A percentile compares a stretch with the other conserved stretches of the same genome.
These are phyloP conservation scores for Pleurotus ostreatus DNA, from an alignment of 768 basidiomycete genomes.

Conservation along the genomic window DNA sequence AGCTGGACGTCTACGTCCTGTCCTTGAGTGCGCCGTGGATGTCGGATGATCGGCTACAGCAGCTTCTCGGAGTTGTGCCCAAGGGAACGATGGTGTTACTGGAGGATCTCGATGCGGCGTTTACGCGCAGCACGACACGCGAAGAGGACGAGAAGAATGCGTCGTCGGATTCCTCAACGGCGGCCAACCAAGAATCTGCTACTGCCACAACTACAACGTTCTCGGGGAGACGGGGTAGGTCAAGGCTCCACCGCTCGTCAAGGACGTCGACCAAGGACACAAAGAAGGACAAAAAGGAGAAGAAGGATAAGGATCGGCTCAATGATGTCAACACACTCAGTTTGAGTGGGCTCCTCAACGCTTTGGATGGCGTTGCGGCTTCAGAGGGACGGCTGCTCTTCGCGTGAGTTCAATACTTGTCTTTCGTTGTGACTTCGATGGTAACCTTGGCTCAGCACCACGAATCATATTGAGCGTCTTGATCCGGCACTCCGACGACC, in stretches of 20 bases:
- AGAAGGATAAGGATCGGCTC: constrained; percentile 52
- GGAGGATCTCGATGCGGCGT: constrained; percentile 89
- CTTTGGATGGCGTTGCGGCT: constrained; percentile 82
- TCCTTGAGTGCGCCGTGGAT: constrained; percentile 86
- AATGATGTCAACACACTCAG: constrained; percentile 80
- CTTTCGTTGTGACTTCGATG: neutral
- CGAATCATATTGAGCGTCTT: constrained; percentile 86
- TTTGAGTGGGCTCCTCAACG: constrained; percentile 78
- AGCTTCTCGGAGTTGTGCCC: constrained; percentile 84
- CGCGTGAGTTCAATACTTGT: constrained; percentile 53
- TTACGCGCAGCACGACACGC: constrained; percentile 70
- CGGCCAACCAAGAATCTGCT: neutral
- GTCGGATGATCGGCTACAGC: constrained; percentile 80
- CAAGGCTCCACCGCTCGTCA: constrained; percentile 1
- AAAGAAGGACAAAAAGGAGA: constrained; percentile 33
- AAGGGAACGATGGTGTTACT: constrained; percentile 82
- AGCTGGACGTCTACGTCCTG: constrained; percentile 90
- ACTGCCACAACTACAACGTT: neutral
- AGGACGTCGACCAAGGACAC: constrained; percentile 17
- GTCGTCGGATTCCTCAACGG: constrained; percentile 15
- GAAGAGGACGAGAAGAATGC: constrained; percentile 35
- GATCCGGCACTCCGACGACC: constrained; percentile 91
- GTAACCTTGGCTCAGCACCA: constrained; percentile 47
- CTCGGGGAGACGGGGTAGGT: neutral
- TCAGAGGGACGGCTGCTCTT: constrained; percentile 86